Evolutionary conservation across 2,329 filamentous ascomycete species (phyloP).

Genomic region (Lithohypha guttulata): DNA sequence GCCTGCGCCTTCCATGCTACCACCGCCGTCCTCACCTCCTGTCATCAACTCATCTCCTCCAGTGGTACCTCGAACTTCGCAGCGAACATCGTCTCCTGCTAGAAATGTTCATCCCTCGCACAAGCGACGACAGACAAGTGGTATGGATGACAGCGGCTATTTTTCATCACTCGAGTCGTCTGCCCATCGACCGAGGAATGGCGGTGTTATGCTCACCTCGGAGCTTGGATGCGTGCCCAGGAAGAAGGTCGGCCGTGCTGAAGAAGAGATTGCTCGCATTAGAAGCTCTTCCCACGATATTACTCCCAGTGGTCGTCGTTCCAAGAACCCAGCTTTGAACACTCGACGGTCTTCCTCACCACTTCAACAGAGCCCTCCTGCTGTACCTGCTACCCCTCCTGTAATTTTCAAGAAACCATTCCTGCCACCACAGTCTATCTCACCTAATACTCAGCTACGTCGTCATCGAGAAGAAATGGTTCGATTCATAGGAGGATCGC

Average conservation of each 20-base stretch:
- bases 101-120: constrained; percentile 45
- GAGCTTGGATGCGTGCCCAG: constrained; percentile 57
- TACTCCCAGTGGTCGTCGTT: constrained; percentile 57
- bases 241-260: constrained; percentile 80
- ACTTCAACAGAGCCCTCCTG: constrained; percentile 11
- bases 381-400: constrained; percentile 18
- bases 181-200: constrained; percentile 59
- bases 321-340: constrained; percentile 31
- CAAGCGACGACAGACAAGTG: constrained; percentile 55
- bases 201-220: constrained; percentile 57
- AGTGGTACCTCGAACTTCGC: constrained; percentile 47
- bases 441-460: constrained; percentile 82
- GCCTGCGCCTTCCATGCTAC: constrained; percentile 23
- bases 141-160: constrained; percentile 89
- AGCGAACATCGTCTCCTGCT: constrained; percentile 62
- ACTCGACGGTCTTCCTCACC: constrained; percentile 18
- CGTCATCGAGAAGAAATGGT: constrained; percentile 77
- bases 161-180: constrained; percentile 95
- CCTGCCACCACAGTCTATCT: constrained; percentile 63
- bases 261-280: constrained; percentile 89
- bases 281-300: constrained; percentile 79
- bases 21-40: constrained; percentile 39
- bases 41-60: constrained; percentile 84
- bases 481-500: constrained; percentile 72
- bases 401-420: constrained; percentile 63